Percentiles rank a stretch among this genome's conserved stretches.
These are phyloP conservation scores for Ustulina deusta DNA, from an alignment of 2,329 filamentous ascomycete genomes.

Conservation along the genomic window DNA sequence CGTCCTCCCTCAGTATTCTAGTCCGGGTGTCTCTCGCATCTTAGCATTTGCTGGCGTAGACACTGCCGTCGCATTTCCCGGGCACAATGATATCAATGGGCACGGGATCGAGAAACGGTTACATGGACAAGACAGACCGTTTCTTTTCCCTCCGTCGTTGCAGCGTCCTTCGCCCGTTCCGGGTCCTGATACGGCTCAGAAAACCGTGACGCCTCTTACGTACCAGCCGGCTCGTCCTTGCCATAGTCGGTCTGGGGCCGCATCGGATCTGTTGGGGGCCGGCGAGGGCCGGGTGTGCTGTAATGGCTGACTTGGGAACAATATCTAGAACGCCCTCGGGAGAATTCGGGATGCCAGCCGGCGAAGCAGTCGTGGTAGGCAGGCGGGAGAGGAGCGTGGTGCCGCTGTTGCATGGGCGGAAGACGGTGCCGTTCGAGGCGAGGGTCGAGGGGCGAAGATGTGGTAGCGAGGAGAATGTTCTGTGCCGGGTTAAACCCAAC, in stretches of 20 bases:
- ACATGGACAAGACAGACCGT: constrained; percentile 58
- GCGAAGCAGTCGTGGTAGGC: constrained; percentile 35
- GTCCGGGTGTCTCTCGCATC: not conserved
- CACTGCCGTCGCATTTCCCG: not conserved
- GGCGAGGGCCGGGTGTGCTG: constrained; percentile 64
- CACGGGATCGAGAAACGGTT: constrained; percentile 14
- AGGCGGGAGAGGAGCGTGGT: constrained; percentile 45
- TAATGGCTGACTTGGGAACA: constrained; percentile 60
- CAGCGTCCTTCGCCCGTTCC: constrained; percentile 65
- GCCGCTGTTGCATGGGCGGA: constrained; percentile 48
- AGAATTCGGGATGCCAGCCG: constrained; percentile 29
- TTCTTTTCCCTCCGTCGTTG: constrained; percentile 66
- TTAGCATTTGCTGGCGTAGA: not conserved
- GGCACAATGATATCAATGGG: not conserved
- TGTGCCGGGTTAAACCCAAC: constrained; percentile 39
- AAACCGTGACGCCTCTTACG: constrained; percentile 72
- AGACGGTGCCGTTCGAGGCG: constrained; percentile 46
- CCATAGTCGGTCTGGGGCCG: constrained; percentile 70
- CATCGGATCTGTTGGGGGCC: constrained; percentile 65
- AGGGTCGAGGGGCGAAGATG: constrained; percentile 62
- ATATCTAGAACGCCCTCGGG: constrained; percentile 55
- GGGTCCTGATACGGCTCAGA: constrained; percentile 62
- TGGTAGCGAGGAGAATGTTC: constrained; percentile 63
- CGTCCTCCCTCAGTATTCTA: not conserved
- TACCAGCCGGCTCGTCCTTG: constrained; percentile 64